A percentile compares a stretch with the other conserved stretches of the same genome.
phyloP scores from a whole-genome alignment of 78 protist genomes.

The Ministeria vibrans region DNA sequence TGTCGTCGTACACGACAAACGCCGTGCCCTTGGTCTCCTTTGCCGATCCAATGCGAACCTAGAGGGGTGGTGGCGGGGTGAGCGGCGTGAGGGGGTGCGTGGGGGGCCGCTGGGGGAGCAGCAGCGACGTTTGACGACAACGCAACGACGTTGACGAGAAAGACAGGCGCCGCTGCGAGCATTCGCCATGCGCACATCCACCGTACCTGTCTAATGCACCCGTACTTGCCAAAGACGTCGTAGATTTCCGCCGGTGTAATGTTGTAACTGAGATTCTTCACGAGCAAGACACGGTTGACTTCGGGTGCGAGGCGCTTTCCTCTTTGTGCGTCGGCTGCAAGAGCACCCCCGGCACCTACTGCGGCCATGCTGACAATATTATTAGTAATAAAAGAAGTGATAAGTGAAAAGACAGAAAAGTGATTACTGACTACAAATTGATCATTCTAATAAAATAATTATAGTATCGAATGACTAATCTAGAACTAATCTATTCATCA shows the following conservation, averaged over 20 bases:
- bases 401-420: not conserved
- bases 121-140: not conserved
- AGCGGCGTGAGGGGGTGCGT: not conserved
- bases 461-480: no score
- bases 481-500: no score
- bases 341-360: not conserved
- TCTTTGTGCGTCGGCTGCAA: not conserved
- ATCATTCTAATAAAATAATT: no score
- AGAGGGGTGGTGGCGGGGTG: no score
- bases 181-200: conserved; percentile 33
- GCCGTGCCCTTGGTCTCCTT: conserved; percentile 91
- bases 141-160: not conserved
- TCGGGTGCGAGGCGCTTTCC: conserved; percentile 88
- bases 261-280: conserved; percentile 87
- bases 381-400: not conserved
- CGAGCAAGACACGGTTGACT: conserved; percentile 84
- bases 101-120: not conserved
- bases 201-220: conserved; percentile 93
- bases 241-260: conserved; percentile 87
- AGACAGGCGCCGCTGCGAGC: no score
- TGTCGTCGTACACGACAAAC: conserved; percentile 94
- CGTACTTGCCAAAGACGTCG: conserved; percentile 91
- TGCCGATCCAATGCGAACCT: conserved; percentile 63
- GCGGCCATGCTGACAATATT: not conserved
- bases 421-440: not conserved